phyloP scores from a whole-genome alignment of 768 basidiomycete genomes.

The Amanita pseudoporphyria region DNA sequence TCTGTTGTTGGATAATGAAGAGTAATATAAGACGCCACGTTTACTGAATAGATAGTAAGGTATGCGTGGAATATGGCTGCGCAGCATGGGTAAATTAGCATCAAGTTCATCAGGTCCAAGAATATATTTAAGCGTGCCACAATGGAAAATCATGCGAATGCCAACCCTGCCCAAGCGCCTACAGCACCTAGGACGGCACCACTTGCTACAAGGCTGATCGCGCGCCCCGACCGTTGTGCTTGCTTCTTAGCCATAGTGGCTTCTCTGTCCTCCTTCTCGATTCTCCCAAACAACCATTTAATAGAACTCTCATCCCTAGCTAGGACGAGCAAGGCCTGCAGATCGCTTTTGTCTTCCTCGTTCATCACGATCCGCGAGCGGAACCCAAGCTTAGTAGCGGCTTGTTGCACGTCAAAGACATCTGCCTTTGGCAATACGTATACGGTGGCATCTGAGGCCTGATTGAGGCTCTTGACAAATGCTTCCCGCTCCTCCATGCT shows the following conservation, averaged over 20 bases:
- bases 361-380: slow-evolving; percentile 30
- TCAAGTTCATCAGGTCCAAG: no score
- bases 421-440: slow-evolving; percentile 39
- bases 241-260: slow-evolving; percentile 17
- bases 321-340: slow-evolving; percentile 39
- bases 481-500: slow-evolving; percentile 40
- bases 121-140: no score
- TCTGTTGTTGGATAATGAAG: background rate
- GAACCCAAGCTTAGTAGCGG: slow-evolving; percentile 35
- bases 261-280: slow-evolving; percentile 16
- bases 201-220: slow-evolving; percentile 26
- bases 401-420: slow-evolving; percentile 26
- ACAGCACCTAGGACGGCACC: slow-evolving; percentile 55
- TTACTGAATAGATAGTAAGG: no score
- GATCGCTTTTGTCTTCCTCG: slow-evolving; percentile 21
- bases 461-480: slow-evolving; percentile 37
- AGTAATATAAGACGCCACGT: background rate
- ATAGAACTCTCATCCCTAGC: slow-evolving; percentile 42
- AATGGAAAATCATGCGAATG: slow-evolving; percentile 23
- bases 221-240: background rate
- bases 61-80: no score
- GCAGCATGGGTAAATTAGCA: background rate
- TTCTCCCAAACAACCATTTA: slow-evolving; percentile 25
- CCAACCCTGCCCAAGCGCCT: slow-evolving; percentile 50
- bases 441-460: slow-evolving; percentile 35